Percentiles rank a stretch among this genome's conserved stretches.
Evolutionary conservation across 805 yeast species (phyloP).

Genomic region (Starmerella sp.): DNA sequence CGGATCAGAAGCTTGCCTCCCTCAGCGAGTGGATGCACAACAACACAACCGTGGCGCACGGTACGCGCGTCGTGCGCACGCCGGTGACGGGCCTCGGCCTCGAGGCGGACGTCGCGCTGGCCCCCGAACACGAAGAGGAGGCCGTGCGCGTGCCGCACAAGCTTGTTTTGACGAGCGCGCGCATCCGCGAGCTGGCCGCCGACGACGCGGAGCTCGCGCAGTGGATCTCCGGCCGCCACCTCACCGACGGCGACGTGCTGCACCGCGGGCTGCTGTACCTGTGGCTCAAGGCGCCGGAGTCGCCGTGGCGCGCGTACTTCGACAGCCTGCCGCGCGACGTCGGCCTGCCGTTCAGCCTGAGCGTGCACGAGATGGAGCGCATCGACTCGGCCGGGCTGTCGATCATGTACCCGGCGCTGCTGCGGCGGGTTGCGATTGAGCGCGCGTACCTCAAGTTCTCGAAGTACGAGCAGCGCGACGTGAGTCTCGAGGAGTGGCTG

Average conservation of each 20-base stretch:
- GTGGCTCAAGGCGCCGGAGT: conserved; percentile 8
- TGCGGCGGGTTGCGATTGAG: conserved; percentile 21
- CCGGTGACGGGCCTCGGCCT: not conserved
- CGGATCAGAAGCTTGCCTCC: not conserved
- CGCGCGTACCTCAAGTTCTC: conserved; percentile 20
- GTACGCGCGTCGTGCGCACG: not conserved
- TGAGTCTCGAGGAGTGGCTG: conserved; percentile 24
- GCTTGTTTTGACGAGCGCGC: conserved; percentile 7
- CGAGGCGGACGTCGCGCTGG: not conserved
- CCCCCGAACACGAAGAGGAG: not conserved
- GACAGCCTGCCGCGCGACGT: conserved; percentile 24
- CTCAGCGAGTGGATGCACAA: not conserved
- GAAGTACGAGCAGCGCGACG: not conserved
- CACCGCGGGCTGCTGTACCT: conserved; percentile 20
- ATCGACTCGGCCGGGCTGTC: conserved; percentile 20
- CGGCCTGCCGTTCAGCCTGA: conserved; percentile 26
- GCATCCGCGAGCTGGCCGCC: conserved; percentile 10
- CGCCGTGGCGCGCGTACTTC: conserved; percentile 22
- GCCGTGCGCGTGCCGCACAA: conserved; percentile 14
- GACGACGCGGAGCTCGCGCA: conserved; percentile 6
- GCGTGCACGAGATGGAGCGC: conserved; percentile 21
- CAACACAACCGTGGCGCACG: not conserved
- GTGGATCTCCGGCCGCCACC: conserved; percentile 13
- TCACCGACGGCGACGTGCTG: conserved; percentile 8
- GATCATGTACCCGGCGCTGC: conserved; percentile 23